Evolutionary conservation across 257 asterid species (phyloP), one percentile per base, ranked within the genome.

Genomic region (Primulina tabacum): DNA sequence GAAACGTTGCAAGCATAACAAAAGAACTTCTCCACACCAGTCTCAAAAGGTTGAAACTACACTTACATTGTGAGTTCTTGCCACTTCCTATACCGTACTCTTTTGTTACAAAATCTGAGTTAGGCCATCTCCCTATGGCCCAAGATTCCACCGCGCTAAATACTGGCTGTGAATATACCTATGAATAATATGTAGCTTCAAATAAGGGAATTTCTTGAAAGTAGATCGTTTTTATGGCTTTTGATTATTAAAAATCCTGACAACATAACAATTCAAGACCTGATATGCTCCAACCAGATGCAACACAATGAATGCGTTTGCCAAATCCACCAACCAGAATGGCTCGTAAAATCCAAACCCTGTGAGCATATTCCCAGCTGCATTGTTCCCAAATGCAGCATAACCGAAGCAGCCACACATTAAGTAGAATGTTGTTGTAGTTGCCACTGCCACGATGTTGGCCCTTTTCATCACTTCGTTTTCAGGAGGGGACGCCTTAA

Each of bases 281-380:
- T 88, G 92, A 71, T 84, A 88, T 16, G 92, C 92, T 33, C 95
- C 95, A 40, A 88, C 69, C 21, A 88, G 83, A 76, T 88, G 95
- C 60, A 84, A 53, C 59, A 77, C 90, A 26, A 88, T 86, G 86
- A 70, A 82, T 28, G 72, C 75, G 5, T 88, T 84, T 77, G 90
- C 95, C 17, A 86, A 3, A 33, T 86, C 88, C 6, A 88, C 83
- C 78, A 88, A 57, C 95, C 95, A 88, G 35, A 74, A 88, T 6
- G 92, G 95, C 73, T 86, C 89, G 50, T 82, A 88, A 64, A 88
- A 88, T 6, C 91, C 87, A 61, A 87, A 87, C 1, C 95, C 91
- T 0, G 95, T 85, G 32, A 88, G 85, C 30, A 88, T 38, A 63
- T 88, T 88, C 11, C 90, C 87, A 0, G 92, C 85, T 1, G 89